phyloP scores from a whole-genome alignment of 2,329 filamentous ascomycete genomes.

The Diaporthe australafricana region DNA sequence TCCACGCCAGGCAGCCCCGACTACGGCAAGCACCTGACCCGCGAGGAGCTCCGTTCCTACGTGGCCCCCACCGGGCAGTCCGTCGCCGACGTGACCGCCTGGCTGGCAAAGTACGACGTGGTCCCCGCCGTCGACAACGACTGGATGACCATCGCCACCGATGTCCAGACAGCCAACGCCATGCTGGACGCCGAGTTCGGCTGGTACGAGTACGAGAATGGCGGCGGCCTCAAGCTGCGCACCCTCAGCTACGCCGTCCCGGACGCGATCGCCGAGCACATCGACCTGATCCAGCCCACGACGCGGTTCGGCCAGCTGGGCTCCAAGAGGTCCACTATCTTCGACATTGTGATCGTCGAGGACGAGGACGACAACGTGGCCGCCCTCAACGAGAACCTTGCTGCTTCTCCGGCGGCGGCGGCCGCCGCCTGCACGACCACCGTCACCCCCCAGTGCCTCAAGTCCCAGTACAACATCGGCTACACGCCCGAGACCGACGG shows the following conservation, averaged over 20 bases:
- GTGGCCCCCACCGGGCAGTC: constrained; percentile 63
- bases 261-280: constrained; percentile 60
- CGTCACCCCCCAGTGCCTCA: constrained; percentile 61
- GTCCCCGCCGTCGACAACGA: constrained; percentile 60
- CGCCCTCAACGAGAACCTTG: neutral
- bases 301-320: constrained; percentile 68
- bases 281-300: constrained; percentile 75
- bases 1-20: constrained; percentile 68
- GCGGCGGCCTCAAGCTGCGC: constrained; percentile 59
- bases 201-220: constrained; percentile 61
- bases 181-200: constrained; percentile 69
- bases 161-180: constrained; percentile 62
- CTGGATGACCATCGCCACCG: constrained; percentile 71
- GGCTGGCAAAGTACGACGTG: constrained; percentile 66
- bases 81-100: constrained; percentile 61
- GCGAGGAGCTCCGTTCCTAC: constrained; percentile 66
- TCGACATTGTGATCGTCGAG: constrained; percentile 46
- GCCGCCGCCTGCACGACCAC: constrained; percentile 50
- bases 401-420: constrained; percentile 26
- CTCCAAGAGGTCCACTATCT: constrained; percentile 55
- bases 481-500: constrained; percentile 46
- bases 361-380: constrained; percentile 41
- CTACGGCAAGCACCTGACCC: constrained; percentile 73
- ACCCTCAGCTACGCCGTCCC: constrained; percentile 71
- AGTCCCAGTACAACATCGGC: constrained; percentile 59